Percentiles rank a stretch among this genome's conserved stretches.
Evolutionary conservation across 2,329 filamentous ascomycete genomes (phyloP).

Genomic region (Aspergillus alliaceus): DNA sequence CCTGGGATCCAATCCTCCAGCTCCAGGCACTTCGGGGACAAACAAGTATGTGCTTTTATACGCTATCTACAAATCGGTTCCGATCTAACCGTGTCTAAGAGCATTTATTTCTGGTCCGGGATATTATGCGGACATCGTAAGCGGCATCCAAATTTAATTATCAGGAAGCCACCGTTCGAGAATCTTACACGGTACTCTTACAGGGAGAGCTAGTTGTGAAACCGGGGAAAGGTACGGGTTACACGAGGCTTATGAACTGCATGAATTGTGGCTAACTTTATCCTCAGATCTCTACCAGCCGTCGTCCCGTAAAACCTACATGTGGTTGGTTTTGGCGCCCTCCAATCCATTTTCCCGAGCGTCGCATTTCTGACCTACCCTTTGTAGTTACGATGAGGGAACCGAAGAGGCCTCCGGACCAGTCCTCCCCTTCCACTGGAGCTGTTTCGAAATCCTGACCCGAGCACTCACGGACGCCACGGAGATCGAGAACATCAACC

Average conservation of each 20-base stretch:
- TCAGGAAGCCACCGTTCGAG: too few species aligned
- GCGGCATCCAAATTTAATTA: not conserved
- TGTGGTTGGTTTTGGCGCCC: slow-evolving; percentile 12
- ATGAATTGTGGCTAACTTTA: not conserved
- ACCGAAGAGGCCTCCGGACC: slow-evolving; percentile 20
- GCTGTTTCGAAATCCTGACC: slow-evolving; percentile 21
- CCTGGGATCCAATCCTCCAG: slow-evolving; percentile 10
- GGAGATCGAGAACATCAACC: slow-evolving; percentile 13
- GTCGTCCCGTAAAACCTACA: slow-evolving; percentile 9
- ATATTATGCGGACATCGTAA: slow-evolving; percentile 22
- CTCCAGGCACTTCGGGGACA: slow-evolving; percentile 1
- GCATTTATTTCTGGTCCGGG: slow-evolving; percentile 20
- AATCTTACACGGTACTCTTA: not conserved
- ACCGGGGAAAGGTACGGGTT: slow-evolving; percentile 7
- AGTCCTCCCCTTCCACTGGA: slow-evolving; percentile 22
- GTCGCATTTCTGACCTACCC: too few species aligned
- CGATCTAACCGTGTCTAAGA: slow-evolving; percentile 4
- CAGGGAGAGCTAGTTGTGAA: slow-evolving; percentile 23
- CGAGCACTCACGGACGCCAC: slow-evolving; percentile 15
- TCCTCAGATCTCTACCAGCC: not conserved
- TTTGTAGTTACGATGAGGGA: slow-evolving; percentile 18
- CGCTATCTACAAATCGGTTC: not conserved
- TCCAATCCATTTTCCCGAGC: not conserved
- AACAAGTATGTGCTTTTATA: slow-evolving; percentile 11
- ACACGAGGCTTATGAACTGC: not conserved